Conservation (phyloP, 495 filamentous ascomycete species). For the Halenospora varia region DNA sequence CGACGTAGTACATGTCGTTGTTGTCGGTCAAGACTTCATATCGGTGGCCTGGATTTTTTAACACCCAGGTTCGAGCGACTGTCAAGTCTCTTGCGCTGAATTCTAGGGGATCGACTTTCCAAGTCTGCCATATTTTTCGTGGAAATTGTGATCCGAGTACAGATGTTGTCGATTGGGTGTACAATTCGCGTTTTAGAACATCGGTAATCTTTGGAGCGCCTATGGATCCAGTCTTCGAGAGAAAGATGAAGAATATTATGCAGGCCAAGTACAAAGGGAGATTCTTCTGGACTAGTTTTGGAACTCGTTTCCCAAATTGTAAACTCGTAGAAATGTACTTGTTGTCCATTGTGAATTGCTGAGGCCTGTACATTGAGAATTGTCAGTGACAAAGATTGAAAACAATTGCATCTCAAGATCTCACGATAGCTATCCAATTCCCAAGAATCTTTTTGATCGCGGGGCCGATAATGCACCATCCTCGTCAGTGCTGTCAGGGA, state of each 20-base stretch:
- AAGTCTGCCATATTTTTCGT: constrained; percentile 63
- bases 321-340: neutral
- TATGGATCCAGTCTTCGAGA: constrained; percentile 28
- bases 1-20: constrained; percentile 55
- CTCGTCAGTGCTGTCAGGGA: neutral
- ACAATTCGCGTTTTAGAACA: constrained; percentile 13
- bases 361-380: too few species aligned
- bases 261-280: constrained; percentile 28
- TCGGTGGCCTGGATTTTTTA: constrained; percentile 52
- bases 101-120: constrained; percentile 56
- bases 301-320: constrained; percentile 8
- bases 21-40: constrained; percentile 64
- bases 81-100: constrained; percentile 53
- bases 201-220: constrained; percentile 6
- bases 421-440: too few species aligned
- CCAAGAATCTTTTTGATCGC: neutral
- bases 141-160: constrained; percentile 32
- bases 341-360: neutral
- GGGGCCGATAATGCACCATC: neutral
- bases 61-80: constrained; percentile 51
- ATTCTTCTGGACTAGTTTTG: constrained; percentile 23
- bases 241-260: constrained; percentile 38
- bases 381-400: too few species aligned
- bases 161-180: constrained; percentile 14
- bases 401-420: too few species aligned